Base-by-base conservation (phyloP, 257 asterid genomes). In the Solanum bulbocastanum region DNA sequence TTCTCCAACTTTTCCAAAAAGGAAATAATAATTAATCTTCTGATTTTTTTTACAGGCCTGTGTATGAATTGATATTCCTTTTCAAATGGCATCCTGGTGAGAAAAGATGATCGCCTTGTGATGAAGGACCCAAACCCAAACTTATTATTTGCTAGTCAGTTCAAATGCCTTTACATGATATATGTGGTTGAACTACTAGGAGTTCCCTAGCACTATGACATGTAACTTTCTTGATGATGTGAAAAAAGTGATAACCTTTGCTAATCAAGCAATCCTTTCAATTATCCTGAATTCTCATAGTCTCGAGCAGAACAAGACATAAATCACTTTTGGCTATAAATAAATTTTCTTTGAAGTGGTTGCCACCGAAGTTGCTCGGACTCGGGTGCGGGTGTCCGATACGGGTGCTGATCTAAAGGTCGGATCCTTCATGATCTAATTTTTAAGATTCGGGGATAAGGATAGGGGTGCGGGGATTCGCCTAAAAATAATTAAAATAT, bases 31-130 rank as follows among this genome's bases (percentile, higher is more conserved):
- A 16, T 81, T 44, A 16, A 44, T 79, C 66, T 25, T 79, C 37
- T 81, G 68, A 27, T 81, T 9, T 81, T 81, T 44, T 85, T 15
- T 49, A 40, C 95, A 97, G 99, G 93, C 98, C 98, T 74, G 89
- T 97, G 35, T 94, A 96, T 90, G 98, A 99, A 73, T 89, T 97
- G 90, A 92, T 97, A 90, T 96, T 97, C 92, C 99, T 97, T 92
- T 97, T 97, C 92, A 97, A 97, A 91, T 96, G 99, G 99, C 98
- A 96, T 36, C 94, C 99, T 18, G 98, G 96, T 65, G 99, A 97
- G 62, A 88, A 96, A 95, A 90, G 99, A 97, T 90, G 98, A 94
- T 46, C 98, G 96, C 18, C 93, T 91, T 83, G 98, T 93, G 83
- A 94, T 96, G 33, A 95, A 95, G 94, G 99, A 96, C 87, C 99